Conservation (phyloP, 192 early-diverging fungal species). For the Rhizophagus sp. region DNA sequence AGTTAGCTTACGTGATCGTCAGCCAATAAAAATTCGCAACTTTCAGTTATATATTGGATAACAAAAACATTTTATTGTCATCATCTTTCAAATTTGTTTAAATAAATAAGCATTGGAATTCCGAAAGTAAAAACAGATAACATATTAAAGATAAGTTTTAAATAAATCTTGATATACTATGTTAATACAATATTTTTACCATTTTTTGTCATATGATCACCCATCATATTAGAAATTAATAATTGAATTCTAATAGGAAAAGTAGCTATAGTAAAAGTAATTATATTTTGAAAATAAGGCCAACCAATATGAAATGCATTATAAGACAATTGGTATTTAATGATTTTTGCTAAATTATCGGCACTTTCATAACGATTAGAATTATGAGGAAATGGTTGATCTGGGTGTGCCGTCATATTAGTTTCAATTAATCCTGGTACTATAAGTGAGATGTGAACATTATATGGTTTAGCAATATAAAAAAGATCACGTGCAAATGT, state of each 20-base stretch:
- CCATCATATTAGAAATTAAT: neutral
- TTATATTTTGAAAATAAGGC: conserved; percentile 17
- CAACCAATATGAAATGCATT: conserved; percentile 10
- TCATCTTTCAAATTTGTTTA: too few relatives aligned
- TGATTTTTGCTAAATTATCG: conserved; percentile 4
- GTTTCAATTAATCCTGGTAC: conserved; percentile 32
- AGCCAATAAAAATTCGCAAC: too few relatives aligned
- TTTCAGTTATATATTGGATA: too few relatives aligned
- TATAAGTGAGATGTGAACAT: conserved; percentile 27
- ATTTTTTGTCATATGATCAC: neutral
- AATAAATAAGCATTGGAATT: too few relatives aligned
- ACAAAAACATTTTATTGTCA: too few relatives aligned
- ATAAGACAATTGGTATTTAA: neutral
- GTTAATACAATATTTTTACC: neutral
- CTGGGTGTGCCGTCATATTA: conserved; percentile 17
- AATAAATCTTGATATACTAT: too few relatives aligned
- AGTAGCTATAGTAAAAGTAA: neutral
- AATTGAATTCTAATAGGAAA: conserved; percentile 5
- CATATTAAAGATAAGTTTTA: too few relatives aligned
- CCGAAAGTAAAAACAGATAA: too few relatives aligned
- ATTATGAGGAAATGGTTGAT: conserved; percentile 4
- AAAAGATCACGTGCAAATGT: conserved; percentile 34
- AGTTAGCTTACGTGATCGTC: too few relatives aligned
- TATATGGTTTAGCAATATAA: conserved; percentile 23
- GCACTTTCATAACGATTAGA: neutral